Evolutionary conservation across 2,329 filamentous ascomycete species (phyloP), one percentile per base, ranked within the genome.

Genomic region (Diaporthe nobilis): DNA sequence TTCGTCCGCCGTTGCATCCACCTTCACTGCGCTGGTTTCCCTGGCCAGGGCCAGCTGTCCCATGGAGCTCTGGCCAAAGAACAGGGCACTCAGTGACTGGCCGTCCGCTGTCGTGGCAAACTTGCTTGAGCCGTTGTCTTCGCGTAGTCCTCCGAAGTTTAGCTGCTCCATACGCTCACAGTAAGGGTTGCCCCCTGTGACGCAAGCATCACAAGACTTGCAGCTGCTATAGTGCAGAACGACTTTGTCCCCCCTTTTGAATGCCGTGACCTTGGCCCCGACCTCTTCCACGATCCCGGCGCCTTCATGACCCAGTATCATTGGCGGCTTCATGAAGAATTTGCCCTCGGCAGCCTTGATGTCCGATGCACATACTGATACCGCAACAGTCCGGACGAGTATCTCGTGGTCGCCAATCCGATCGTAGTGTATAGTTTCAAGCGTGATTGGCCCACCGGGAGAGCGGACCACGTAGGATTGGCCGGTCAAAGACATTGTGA

Each of bases 171-270:
- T 49, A 10, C 31, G 28, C 20, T 72, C 58, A 34, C 75, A 75
- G 51, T 76, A 75, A 20, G 75, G 39, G 6, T 72, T 74, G 12
- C 9, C 15, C 7, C 57, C 75, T 10, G 31, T 20, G 22, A 8
- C 31, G n/a, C 75, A 76, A 37, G 61, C 34, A 20, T 47, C 65
- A 12, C 75, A 76, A n/a, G 28, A 31, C 20, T 37, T 71, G 60
- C 75, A 76, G 37, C 72, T 74, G 42, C 72, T 73, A 34, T 67
- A 76, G 13, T 73, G 72, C 34, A 76, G 72, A 4, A 74, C 71
- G 44, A 79, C 78, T 20, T 77, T 74, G 72, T 80, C 79, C 37
- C 79, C 79, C 8, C 75, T 70, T 63, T 74, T 67, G 68, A 78
- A 53, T 1, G 70, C 60, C 12, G 74, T 75, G 20, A 80, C 78